Percentiles rank a stretch among this genome's conserved stretches.
Conservation (phyloP, 805 yeast species). For the Saturnispora quitensis region DNA sequence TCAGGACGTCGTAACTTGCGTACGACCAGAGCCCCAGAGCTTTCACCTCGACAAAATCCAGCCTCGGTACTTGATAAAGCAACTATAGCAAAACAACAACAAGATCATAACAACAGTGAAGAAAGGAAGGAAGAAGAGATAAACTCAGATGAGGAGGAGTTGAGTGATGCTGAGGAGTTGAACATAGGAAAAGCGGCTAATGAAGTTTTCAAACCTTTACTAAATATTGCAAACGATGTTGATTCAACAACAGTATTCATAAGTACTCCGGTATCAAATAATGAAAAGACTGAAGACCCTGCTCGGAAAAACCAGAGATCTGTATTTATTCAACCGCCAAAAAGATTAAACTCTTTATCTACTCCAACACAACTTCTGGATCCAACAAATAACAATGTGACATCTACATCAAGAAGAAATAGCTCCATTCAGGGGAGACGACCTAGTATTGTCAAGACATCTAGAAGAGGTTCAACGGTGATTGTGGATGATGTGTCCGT, state of each 20-base stretch:
- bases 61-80: not conserved
- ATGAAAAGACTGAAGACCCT: not conserved
- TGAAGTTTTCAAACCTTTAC: not conserved
- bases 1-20: constrained; percentile 1
- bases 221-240: not conserved
- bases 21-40: not conserved
- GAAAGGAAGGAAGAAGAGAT: not conserved
- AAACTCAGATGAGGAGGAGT: not conserved
- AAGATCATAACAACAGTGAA: not conserved
- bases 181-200: constrained; percentile 1
- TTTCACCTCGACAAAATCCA: not conserved
- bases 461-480: constrained; percentile 6
- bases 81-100: not conserved
- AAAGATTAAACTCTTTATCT: constrained; percentile 11
- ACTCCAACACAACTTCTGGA: constrained; percentile 10
- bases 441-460: constrained; percentile 5
- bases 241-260: not conserved
- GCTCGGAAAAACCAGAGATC: not conserved
- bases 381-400: not conserved
- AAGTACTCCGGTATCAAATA: not conserved
- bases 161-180: constrained; percentile 8
- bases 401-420: constrained; percentile 8
- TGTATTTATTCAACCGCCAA: not conserved
- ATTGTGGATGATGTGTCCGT: constrained; percentile 18
- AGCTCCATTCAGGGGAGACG: constrained; percentile 2